Evolutionary conservation across 1,284 basidiomycete genomes (phyloP), one percentile per base, ranked within the genome.

Genomic region (Vanrija pseudolonga): DNA sequence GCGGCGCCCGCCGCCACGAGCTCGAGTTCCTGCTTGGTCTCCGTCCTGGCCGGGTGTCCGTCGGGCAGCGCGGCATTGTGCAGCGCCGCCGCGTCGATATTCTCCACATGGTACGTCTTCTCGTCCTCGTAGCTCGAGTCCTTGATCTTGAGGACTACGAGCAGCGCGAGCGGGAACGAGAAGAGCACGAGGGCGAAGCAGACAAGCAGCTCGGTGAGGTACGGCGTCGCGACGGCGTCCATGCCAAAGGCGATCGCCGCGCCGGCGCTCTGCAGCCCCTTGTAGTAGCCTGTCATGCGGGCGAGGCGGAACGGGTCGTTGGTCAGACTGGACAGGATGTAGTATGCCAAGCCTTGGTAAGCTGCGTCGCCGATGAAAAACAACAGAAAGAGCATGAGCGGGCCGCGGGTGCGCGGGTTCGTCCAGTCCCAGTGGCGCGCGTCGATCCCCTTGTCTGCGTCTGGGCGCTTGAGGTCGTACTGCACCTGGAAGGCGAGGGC

Each of bases 241-340:
- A 81, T 80, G 24, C 78, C 80, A 62, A 78, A 81, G 23, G 73
- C 76, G 72, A 80, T 37, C 73, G 67, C 79, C 6, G 69, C 54
- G 22, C 79, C 80, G 47, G 72, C 72, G 12, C 65, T 68, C 55
- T 73, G 72, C 24, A 73, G 59, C 32, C 67, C 73, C 60, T 74
- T 77, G 70, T 76, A 74, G 54, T 72, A 68, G 14, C 76, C 76
- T 24, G 71, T 66, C 55, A 74, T 62, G 24, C 74, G 69, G n/a
- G 76, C 74, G 28, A 76, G 67, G 44, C 50, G 54, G 64, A 67
- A 69, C 11, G 68, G 60, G 61, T 68, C 61, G 60, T 68, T 69
- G 51, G 61, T 55, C 45, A 68, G 56, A 17, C 57, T 42, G 11
- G 62, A 61, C 61, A 66, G 63, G 47, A 63, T 66, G 58, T 63